These are phyloP conservation scores for Botrytis elliptica DNA, from an alignment of 2,329 filamentous ascomycete species.

Conservation along the genomic window DNA sequence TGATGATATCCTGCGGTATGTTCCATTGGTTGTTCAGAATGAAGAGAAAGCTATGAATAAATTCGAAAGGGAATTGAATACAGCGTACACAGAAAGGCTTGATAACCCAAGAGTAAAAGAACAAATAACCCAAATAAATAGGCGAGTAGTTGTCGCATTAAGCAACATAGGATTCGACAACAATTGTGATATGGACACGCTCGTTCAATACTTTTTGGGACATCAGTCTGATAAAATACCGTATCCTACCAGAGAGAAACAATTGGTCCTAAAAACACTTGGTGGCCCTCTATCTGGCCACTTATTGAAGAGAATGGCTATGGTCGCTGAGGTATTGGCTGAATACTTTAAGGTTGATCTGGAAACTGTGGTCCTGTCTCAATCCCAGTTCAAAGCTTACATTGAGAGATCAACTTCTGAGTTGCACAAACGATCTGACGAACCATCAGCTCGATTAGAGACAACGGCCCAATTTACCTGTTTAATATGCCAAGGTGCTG, in stretches of 20 bases:
- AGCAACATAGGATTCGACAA: slow-evolving; percentile 24
- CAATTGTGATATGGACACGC: slow-evolving; percentile 19
- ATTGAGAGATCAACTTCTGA: slow-evolving; percentile 22
- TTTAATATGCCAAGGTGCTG: slow-evolving; percentile 36
- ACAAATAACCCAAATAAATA: slow-evolving; percentile 22
- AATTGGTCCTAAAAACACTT: slow-evolving; percentile 23
- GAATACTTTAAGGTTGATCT: slow-evolving; percentile 27
- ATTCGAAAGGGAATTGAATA: slow-evolving; percentile 30
- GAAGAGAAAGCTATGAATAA: slow-evolving; percentile 20
- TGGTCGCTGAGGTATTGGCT: slow-evolving; percentile 27
- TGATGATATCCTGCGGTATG: slow-evolving; percentile 33
- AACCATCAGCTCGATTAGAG: slow-evolving; percentile 22
- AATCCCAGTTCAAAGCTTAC: slow-evolving; percentile 31
- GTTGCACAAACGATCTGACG: background rate
- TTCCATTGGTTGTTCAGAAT: slow-evolving; percentile 29
- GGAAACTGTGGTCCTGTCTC: slow-evolving; percentile 29
- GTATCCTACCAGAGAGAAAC: slow-evolving; percentile 22
- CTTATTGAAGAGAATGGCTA: slow-evolving; percentile 6
- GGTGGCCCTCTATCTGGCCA: slow-evolving; percentile 18
- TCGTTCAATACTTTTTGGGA: slow-evolving; percentile 30
- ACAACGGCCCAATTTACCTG: slow-evolving; percentile 34
- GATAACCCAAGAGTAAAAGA: slow-evolving; percentile 27
- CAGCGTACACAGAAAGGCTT: slow-evolving; percentile 23
- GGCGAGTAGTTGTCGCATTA: slow-evolving; percentile 28
- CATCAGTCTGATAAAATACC: slow-evolving; percentile 9